A percentile compares a stretch with the other conserved stretches of the same genome.
Conservation (phyloP, 2,329 filamentous ascomycete species). For the Colletotrichum musicola region DNA sequence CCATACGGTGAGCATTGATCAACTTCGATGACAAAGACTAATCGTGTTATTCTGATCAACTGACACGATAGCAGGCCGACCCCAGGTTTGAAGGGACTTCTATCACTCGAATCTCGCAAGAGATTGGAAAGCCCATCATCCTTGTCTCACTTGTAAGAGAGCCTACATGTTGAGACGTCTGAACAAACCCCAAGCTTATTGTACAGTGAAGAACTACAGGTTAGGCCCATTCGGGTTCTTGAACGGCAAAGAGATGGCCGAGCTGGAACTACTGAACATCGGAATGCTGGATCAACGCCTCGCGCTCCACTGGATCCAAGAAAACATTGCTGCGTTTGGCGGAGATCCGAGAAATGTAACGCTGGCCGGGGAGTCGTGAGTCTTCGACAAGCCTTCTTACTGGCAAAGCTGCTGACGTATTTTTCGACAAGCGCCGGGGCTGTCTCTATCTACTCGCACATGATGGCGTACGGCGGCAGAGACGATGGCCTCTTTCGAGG, state of each 20-base stretch:
- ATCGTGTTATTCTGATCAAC: too few relatives aligned
- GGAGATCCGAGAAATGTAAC: constrained; percentile 55
- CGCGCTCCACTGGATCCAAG: constrained; percentile 37
- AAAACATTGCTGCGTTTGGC: constrained; percentile 35
- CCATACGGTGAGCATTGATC: not conserved
- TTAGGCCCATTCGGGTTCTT: constrained; percentile 37
- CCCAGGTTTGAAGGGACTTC: constrained; percentile 9
- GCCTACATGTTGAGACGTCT: not conserved
- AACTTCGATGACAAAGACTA: not conserved
- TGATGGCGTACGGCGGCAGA: constrained; percentile 63
- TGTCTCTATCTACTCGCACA: constrained; percentile 48
- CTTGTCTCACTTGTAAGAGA: not conserved
- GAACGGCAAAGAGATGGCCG: constrained; percentile 30
- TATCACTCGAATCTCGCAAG: not conserved
- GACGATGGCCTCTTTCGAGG: constrained; percentile 66
- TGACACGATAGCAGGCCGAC: not conserved
- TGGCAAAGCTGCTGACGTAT: not conserved
- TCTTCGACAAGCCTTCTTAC: too few relatives aligned
- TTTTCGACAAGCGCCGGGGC: not conserved
- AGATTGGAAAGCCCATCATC: constrained; percentile 2
- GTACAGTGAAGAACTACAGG: constrained; percentile 25
- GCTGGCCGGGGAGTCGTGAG: constrained; percentile 60
- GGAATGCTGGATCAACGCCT: constrained; percentile 35
- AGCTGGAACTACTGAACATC: constrained; percentile 50
- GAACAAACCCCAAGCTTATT: too few relatives aligned